Conservation (phyloP, 345 rosid genomes). For the Brassica juncea region DNA sequence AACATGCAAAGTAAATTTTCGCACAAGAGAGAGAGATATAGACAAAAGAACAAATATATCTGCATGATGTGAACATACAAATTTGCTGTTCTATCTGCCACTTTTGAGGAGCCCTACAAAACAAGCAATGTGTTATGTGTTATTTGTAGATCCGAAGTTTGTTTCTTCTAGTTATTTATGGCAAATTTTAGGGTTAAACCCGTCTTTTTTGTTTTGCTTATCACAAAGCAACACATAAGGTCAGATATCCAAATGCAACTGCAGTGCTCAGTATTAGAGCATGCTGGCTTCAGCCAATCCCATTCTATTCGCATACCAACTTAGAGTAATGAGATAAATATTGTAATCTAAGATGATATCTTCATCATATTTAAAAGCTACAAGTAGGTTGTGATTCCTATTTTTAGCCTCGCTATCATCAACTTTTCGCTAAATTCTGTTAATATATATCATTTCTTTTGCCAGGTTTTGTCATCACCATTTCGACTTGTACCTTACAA, state of each 20-base stretch:
- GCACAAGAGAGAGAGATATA: constrained; percentile 1
- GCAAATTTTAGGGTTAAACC: not conserved
- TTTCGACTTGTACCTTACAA: constrained; percentile 1
- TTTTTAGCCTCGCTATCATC: not conserved
- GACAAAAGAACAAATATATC: constrained; percentile 18
- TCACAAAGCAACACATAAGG: not conserved
- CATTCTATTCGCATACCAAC: not conserved
- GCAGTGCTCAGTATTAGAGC: not conserved
- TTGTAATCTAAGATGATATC: not conserved
- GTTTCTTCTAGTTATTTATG: not conserved
- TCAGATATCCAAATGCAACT: not conserved
- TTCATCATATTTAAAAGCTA: not conserved
- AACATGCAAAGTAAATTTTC: constrained; percentile 4
- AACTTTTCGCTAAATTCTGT: not conserved
- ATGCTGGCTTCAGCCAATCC: not conserved
- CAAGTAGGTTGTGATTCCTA: not conserved
- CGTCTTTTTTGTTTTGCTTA: not conserved
- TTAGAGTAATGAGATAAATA: not conserved
- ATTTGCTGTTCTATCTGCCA: constrained; percentile 37
- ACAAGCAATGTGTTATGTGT: not conserved
- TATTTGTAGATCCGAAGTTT: constrained; percentile 18
- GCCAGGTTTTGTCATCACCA: not conserved
- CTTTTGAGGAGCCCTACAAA: constrained; percentile 15
- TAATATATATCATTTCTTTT: not conserved
- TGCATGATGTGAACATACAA: constrained; percentile 9